Evolutionary conservation across 1,284 basidiomycete species (phyloP).

Genomic region (Microbotryomycetes sp.): DNA sequence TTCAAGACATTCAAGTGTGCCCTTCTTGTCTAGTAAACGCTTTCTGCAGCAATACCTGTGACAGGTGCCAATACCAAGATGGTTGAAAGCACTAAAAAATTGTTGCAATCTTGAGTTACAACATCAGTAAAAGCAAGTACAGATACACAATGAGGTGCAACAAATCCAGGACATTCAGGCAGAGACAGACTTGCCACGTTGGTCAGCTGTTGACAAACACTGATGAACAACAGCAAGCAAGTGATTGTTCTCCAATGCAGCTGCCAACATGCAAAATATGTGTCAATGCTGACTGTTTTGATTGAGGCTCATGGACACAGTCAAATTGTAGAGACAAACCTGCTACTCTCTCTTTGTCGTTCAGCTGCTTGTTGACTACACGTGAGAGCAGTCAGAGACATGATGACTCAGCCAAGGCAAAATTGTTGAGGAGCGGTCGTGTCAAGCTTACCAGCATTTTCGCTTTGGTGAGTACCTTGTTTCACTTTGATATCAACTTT

Average conservation of each 20-base stretch:
- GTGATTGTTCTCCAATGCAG: conserved; percentile 86
- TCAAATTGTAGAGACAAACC: conserved; percentile 7
- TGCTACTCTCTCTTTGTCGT: conserved; percentile 97
- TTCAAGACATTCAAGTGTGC: no score
- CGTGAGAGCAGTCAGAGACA: neutral
- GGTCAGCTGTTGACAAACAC: conserved; percentile 58
- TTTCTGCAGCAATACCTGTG: no score
- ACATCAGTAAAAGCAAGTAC: no score
- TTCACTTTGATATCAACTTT: conserved; percentile 92
- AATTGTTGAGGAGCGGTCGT: neutral
- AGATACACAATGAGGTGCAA: no score
- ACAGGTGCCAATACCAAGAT: no score
- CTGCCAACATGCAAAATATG: conserved; percentile 41
- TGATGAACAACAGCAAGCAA: conserved; percentile 83
- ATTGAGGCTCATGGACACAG: neutral
- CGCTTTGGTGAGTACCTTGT: conserved; percentile 91
- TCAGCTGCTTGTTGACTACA: conserved; percentile 93
- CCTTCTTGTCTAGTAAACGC: no score
- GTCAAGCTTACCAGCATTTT: conserved; percentile 66
- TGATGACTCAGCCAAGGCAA: neutral
- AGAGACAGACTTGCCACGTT: conserved; percentile 38
- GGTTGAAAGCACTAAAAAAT: no score
- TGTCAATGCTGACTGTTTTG: neutral
- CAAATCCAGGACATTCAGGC: no score
- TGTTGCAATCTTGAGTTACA: no score